Evolutionary conservation across 2,329 filamentous ascomycete genomes (phyloP).

Genomic region (Akanthomyces muscarius): DNA sequence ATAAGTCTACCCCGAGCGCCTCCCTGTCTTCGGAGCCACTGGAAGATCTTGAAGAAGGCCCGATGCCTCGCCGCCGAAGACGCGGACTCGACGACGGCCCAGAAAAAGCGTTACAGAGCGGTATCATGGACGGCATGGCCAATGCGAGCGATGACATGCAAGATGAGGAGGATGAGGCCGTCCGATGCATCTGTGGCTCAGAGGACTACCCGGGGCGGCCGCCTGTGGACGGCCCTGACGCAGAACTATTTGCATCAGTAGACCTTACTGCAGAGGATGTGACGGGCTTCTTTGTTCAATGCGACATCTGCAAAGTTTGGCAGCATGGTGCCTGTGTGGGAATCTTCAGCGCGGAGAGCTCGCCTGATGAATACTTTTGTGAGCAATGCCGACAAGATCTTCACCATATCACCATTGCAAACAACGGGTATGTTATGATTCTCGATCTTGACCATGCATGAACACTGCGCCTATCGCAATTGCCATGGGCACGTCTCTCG

Average conservation of each 20-base stretch:
- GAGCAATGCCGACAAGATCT: slow-evolving; percentile 90
- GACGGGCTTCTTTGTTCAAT: slow-evolving; percentile 95
- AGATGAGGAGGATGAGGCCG: slow-evolving; percentile 82
- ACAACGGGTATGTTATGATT: slow-evolving; percentile 69
- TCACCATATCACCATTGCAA: slow-evolving; percentile 75
- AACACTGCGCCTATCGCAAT: not conserved
- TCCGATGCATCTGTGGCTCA: slow-evolving; percentile 89
- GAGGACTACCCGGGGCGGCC: slow-evolving; percentile 91
- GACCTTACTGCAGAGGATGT: slow-evolving; percentile 71
- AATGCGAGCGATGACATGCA: slow-evolving; percentile 69
- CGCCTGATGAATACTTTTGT: slow-evolving; percentile 96
- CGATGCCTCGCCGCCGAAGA: slow-evolving; percentile 74
- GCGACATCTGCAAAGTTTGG: slow-evolving; percentile 97
- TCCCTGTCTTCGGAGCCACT: slow-evolving; percentile 67
- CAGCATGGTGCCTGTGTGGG: slow-evolving; percentile 97
- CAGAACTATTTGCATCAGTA: slow-evolving; percentile 55
- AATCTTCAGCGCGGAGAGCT: slow-evolving; percentile 89
- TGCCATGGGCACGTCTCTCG: not conserved
- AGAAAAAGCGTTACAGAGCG: slow-evolving; percentile 41
- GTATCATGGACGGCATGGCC: slow-evolving; percentile 44
- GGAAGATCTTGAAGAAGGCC: slow-evolving; percentile 65
- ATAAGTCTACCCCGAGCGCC: slow-evolving; percentile 72
- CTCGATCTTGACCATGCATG: not conserved
- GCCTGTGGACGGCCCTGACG: slow-evolving; percentile 56
- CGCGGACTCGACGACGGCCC: slow-evolving; percentile 64